Conservation (phyloP, 208 protist genomes). For the Naegleria fowleri region DNA sequence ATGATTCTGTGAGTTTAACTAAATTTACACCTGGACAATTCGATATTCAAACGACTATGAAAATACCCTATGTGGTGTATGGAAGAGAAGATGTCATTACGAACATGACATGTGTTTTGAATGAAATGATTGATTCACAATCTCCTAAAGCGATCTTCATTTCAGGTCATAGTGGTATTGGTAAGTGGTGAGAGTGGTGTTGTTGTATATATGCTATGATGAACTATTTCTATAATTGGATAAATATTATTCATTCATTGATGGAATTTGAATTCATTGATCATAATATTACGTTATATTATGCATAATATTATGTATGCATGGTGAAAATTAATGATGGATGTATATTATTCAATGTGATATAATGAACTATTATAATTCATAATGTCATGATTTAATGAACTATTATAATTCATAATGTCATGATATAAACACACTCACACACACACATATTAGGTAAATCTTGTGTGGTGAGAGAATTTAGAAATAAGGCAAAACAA, state of each 20-base stretch:
- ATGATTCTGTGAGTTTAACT: neutral
- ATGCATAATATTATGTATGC: no score
- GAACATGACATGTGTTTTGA: neutral
- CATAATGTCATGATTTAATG: no score
- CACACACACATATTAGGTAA: neutral
- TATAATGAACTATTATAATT: no score
- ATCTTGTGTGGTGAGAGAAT: neutral
- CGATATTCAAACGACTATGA: neutral
- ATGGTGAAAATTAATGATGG: no score
- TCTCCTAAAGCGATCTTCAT: neutral
- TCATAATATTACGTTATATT: no score
- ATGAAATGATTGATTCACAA: neutral
- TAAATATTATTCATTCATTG: no score
- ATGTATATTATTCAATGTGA: no score
- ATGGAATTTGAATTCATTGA: no score
- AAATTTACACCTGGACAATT: neutral
- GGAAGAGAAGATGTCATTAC: neutral
- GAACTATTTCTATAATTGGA: no score
- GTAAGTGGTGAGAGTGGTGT: neutral
- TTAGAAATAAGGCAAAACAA: neutral
- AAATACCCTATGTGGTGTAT: neutral
- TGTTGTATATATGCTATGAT: no score
- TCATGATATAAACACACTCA: no score
- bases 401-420: no score
- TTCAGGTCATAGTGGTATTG: neutral